Conservation (phyloP, 331 rosid species). For the Quercus tomentella region DNA sequence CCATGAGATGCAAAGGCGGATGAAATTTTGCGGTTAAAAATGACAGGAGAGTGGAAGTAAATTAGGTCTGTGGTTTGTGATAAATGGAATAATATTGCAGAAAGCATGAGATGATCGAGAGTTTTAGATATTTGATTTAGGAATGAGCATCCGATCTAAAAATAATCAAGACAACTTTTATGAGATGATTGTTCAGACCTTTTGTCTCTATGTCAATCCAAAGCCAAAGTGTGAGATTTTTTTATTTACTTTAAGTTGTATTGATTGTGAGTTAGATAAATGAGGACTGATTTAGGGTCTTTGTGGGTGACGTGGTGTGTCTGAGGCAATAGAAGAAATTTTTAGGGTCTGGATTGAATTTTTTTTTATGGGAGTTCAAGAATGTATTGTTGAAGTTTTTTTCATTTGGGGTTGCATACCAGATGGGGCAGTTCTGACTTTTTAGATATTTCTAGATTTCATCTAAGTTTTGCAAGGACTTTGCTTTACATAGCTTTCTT, state of each 20-base stretch:
- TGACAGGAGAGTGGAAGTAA: background rate
- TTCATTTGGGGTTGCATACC: background rate
- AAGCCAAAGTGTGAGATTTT: background rate
- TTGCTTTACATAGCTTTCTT: background rate
- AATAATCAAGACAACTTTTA: too few relatives aligned
- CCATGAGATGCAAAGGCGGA: background rate
- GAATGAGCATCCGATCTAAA: background rate
- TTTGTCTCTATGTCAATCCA: background rate
- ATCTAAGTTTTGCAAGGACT: background rate
- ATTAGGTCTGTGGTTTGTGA: background rate
- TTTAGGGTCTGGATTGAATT: background rate
- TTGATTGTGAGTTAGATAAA: too few relatives aligned
- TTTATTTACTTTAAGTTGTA: too few relatives aligned
- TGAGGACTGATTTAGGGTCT: too few relatives aligned
- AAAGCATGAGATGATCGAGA: background rate
- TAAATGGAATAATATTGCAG: background rate
- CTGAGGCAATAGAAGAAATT: background rate
- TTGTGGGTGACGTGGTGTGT: background rate
- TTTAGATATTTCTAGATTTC: background rate
- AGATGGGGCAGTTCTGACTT: background rate
- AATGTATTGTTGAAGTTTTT: background rate
- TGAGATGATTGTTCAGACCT: background rate
- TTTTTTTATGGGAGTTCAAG: background rate
- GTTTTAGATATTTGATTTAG: background rate
- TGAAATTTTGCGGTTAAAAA: background rate